These are phyloP conservation scores for Phytopythium sindhum DNA, from an alignment of 352 stramenopile species.

Conservation along the genomic window DNA sequence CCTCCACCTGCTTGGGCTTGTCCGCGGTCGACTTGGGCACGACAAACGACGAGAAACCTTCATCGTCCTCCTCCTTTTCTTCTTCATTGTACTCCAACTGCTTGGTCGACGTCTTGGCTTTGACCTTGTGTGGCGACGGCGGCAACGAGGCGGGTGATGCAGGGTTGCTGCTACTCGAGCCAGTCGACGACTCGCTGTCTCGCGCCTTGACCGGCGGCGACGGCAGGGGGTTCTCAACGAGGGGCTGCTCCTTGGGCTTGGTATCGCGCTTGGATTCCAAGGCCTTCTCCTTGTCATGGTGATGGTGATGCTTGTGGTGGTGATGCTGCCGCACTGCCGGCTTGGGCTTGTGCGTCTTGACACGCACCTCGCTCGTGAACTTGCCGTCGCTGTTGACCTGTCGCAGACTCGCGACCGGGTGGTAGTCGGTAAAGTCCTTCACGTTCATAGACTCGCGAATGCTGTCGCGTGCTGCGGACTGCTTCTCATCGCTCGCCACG, in stretches of 20 bases:
- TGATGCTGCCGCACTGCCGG: slow-evolving; percentile 13
- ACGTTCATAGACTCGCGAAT: slow-evolving; percentile 71
- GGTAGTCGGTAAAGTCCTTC: slow-evolving; percentile 71
- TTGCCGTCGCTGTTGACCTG: slow-evolving; percentile 64
- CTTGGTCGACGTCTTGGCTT: background rate
- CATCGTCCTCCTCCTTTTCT: slow-evolving; percentile 20
- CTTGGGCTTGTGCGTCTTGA: slow-evolving; percentile 12
- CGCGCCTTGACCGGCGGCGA: slow-evolving; percentile 20
- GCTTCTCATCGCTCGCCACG: slow-evolving; percentile 7
- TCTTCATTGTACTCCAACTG: slow-evolving; percentile 17
- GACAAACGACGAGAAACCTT: slow-evolving; percentile 27
- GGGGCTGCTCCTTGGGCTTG: slow-evolving; percentile 5
- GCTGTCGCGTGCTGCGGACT: slow-evolving; percentile 21
- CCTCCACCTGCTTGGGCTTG: slow-evolving; percentile 16
- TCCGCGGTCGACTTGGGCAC: slow-evolving; percentile 19
- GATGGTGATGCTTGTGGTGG: slow-evolving; percentile 7
- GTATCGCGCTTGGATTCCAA: background rate
- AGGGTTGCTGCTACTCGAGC: slow-evolving; percentile 19
- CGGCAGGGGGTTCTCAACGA: slow-evolving; percentile 14
- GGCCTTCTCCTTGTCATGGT: slow-evolving; percentile 12
- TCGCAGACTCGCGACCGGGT: slow-evolving; percentile 39
- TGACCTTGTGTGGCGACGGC: slow-evolving; percentile 9
- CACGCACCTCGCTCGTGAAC: slow-evolving; percentile 34
- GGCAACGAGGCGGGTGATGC: slow-evolving; percentile 27
- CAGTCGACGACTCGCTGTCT: slow-evolving; percentile 21